Evolutionary conservation across 768 basidiomycete genomes (phyloP).

Genomic region (Kondoa malvinella): DNA sequence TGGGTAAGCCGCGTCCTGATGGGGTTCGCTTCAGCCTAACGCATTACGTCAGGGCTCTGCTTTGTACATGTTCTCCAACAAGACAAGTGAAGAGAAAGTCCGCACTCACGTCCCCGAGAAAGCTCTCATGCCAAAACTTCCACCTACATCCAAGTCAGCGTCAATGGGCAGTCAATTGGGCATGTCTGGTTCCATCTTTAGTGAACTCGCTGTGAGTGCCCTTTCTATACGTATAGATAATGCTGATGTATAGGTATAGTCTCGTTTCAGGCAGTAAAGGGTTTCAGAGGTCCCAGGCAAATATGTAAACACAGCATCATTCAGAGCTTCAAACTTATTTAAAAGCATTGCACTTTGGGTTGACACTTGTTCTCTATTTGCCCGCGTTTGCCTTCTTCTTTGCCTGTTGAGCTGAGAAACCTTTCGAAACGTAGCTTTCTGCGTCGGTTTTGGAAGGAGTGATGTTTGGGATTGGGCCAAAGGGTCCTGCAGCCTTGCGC

Average conservation of each 20-base stretch:
- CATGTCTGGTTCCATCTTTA: background rate
- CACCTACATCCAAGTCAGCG: background rate
- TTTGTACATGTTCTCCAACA: background rate
- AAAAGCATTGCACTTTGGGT: background rate
- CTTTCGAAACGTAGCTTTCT: background rate
- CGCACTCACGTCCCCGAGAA: background rate
- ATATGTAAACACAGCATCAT: background rate
- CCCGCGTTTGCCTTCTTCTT: background rate
- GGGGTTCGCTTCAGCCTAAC: no score
- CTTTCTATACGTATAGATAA: background rate
- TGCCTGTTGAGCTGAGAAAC: background rate
- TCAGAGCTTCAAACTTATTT: background rate
- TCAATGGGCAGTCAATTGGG: background rate
- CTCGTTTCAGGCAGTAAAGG: background rate
- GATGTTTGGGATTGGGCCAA: background rate
- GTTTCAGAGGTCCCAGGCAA: background rate
- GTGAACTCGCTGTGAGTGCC: background rate
- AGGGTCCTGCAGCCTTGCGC: background rate
- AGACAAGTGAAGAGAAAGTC: background rate
- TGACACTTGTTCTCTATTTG: background rate
- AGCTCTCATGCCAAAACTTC: background rate
- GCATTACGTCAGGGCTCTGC: background rate
- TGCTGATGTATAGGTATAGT: background rate
- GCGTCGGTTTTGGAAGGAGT: background rate
- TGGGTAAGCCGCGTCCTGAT: no score